Base-by-base conservation (phyloP, 2,329 filamentous ascomycete species). In the Penicillium italicum region DNA sequence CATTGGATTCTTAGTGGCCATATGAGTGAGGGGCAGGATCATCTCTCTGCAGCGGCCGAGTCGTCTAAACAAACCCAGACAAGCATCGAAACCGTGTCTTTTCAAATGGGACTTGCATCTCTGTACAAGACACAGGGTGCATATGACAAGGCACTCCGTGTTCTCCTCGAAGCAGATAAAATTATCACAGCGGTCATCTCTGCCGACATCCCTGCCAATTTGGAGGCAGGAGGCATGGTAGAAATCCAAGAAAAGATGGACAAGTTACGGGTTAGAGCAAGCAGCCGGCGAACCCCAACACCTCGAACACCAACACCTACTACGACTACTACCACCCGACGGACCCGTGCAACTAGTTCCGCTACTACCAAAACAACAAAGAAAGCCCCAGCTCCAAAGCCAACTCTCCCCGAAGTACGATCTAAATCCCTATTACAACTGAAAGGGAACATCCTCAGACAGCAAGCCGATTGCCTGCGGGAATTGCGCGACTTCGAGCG, bases 31-130 rank as follows among this genome's bases (percentile, higher is more conserved):
- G 81, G 79, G 1, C 70, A 76, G n/a, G 82, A 83, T 22, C 79
- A 85, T 50, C 71, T 85, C 2, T 76, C 82, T 0, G 83, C 84
- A 57, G 83, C 87, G 1, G 72, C 80, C 1, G 76, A 81, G 24
- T 73, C 82, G n/a, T 76, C 84, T 3, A 75, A 79, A 5, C 78
- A 70, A 45, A 67, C 76, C 9, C 63, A 77, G n/a, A 73, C 81
- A 34, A 82, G 83, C 7, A 78, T 82, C 28, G 72, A 79, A 12
- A 72, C 80, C 24, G 78, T 86, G 38, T 76, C 80, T 0, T 73
- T 77, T 12, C 71, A 76, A 51, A 72, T 71, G 66, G 76, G 59
- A 66, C 75, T 61, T 71, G 81, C 55, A 63, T 73, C 74, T 4
- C 66, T 82, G 47, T 72, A 82, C 60, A 75, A 78, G 45, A 69